Evolutionary conservation across 257 asterid species (phyloP), one percentile per base, ranked within the genome.

Genomic region (Primulina tabacum): DNA sequence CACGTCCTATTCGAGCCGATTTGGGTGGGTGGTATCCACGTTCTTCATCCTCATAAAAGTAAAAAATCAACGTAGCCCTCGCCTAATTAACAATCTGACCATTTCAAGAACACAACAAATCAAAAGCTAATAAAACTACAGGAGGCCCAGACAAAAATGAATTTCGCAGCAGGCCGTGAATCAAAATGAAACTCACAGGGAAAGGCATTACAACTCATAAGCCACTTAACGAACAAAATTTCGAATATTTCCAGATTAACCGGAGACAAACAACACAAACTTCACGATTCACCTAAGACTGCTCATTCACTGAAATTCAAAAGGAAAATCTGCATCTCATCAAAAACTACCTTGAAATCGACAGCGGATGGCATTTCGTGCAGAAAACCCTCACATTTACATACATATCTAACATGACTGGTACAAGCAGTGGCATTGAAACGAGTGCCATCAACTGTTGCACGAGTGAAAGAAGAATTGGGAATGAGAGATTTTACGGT

Each of bases 341-440:
- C 38, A 56, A 53, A 12, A 74, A 62, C n/a, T 20, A 81, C 84
- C 82, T 84, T 70, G 43, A 12, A 61, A 70, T 79, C 72, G 12
- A 64, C 52, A 21, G 14, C 53, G 60, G 73, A 14, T 12, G 33
- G 75, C 61, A 47, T 4, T 16, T 62, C 14, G 16, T 58, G 70
- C 75, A 58, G 72, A 61, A 40, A 7, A 26, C 2, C 73, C 50
- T 73, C 71, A 21, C 62, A 56, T 53, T 28, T 28, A 37, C 69
- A 8, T n/a, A 56, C 68, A 55, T 26, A 64, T 4, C 26, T 34
- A 28, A 28, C 18, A 71, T 14, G 64, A 37, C 50, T 61, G 63
- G 58, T 14, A 18, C 58, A 61, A 53, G 71, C 77, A 58, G 70
- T 60, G 73, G 79, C 73, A 78, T 68, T 73, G 74, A 16, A 71